Evolutionary conservation across 1,139 yeast species (phyloP).

Genomic region (Pneumocystis oryctolagi): DNA sequence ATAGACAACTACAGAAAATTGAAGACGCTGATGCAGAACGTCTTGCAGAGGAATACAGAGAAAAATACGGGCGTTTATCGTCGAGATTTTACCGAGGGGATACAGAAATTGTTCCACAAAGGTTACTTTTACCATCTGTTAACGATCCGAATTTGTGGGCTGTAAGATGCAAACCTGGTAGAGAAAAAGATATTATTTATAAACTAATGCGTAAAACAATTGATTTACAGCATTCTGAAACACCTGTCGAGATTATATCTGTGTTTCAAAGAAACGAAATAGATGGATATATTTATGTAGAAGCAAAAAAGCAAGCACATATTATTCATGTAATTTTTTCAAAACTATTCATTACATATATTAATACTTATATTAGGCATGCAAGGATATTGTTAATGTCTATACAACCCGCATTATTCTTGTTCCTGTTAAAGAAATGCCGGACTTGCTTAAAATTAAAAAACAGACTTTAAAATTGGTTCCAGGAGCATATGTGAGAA

Average conservation of each 20-base stretch:
- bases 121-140: constrained; percentile 83
- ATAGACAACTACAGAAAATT: constrained; percentile 73
- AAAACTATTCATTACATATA: not conserved
- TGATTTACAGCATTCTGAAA: constrained; percentile 46
- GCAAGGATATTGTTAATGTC: constrained; percentile 78
- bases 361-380: constrained; percentile 30
- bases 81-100: constrained; percentile 78
- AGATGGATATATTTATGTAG: constrained; percentile 80
- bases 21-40: constrained; percentile 93
- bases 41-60: constrained; percentile 82
- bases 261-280: constrained; percentile 91
- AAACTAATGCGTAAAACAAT: constrained; percentile 65
- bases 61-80: constrained; percentile 78
- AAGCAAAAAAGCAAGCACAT: constrained; percentile 86
- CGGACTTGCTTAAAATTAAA: constrained; percentile 79
- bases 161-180: constrained; percentile 80
- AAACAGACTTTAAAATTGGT: constrained; percentile 77
- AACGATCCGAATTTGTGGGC: constrained; percentile 97
- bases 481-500: constrained; percentile 85
- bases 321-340: constrained; percentile 39
- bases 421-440: constrained; percentile 92
- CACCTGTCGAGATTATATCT: constrained; percentile 63
- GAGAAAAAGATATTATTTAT: constrained; percentile 80
- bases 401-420: constrained; percentile 48
- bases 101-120: constrained; percentile 78